Conservation (phyloP, 176 grass and related monocot species). For the Avena insularis region DNA sequence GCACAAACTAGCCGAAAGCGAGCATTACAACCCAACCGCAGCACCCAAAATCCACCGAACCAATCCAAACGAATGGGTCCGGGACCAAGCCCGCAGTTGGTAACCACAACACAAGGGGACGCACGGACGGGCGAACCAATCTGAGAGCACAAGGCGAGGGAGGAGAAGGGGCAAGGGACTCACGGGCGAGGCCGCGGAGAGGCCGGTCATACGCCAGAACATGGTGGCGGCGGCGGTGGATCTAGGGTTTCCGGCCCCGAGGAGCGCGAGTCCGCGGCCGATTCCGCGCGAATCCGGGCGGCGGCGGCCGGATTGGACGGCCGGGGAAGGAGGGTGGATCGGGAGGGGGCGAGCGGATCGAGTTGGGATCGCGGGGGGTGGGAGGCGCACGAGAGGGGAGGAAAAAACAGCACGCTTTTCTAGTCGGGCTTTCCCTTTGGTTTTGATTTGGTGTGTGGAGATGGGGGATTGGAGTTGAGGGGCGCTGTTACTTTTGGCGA, state of each 20-base stretch:
- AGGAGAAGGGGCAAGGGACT: slow-evolving; percentile 9
- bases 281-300: slow-evolving; percentile 39
- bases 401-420: slow-evolving; percentile 61
- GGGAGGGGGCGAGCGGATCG: slow-evolving; percentile 49
- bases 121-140: neutral
- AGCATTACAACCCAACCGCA: slow-evolving; percentile 35
- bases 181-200: slow-evolving; percentile 70
- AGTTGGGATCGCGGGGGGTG: slow-evolving; percentile 55
- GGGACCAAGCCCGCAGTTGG: slow-evolving; percentile 24
- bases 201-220: slow-evolving; percentile 71
- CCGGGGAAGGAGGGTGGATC: slow-evolving; percentile 42
- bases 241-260: slow-evolving; percentile 55
- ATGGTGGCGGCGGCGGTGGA: slow-evolving; percentile 53
- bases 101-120: neutral
- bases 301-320: slow-evolving; percentile 22
- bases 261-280: slow-evolving; percentile 33
- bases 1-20: neutral
- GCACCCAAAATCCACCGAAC: slow-evolving; percentile 29
- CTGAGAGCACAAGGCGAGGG: neutral
- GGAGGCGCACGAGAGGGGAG: slow-evolving; percentile 52
- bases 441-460: slow-evolving; percentile 48
- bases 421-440: slow-evolving; percentile 27
- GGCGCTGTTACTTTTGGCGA: slow-evolving; percentile 49
- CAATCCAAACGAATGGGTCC: slow-evolving; percentile 31
- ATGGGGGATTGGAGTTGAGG: neutral